Conservation (phyloP, 352 stramenopile species). For the Peronospora farinosa region DNA sequence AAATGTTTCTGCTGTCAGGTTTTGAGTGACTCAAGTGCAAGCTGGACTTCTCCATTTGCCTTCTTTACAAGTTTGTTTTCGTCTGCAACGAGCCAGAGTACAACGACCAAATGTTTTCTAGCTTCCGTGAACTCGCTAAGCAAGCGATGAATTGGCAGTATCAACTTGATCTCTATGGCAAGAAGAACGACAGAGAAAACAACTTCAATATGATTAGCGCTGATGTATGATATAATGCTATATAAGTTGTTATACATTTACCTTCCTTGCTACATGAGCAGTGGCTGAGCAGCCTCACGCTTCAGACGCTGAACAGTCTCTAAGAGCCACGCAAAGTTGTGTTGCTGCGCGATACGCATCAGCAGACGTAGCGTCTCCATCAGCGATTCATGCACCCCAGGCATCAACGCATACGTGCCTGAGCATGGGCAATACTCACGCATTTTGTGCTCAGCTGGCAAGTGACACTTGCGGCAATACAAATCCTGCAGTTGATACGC, state of each 20-base stretch:
- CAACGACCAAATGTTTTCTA: too few relatives aligned
- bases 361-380: slow-evolving; percentile 57
- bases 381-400: slow-evolving; percentile 33
- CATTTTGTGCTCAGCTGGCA: slow-evolving; percentile 75
- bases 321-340: slow-evolving; percentile 60
- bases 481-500: slow-evolving; percentile 92
- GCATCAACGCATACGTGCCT: slow-evolving; percentile 46
- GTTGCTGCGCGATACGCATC: slow-evolving; percentile 57
- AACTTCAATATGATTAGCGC: not conserved
- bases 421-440: slow-evolving; percentile 75
- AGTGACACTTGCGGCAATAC: slow-evolving; percentile 70
- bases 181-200: not conserved
- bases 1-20: too few relatives aligned
- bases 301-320: slow-evolving; percentile 65
- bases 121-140: not conserved
- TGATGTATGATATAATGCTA: slow-evolving; percentile 9
- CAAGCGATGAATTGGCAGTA: not conserved
- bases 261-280: slow-evolving; percentile 20
- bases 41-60: too few relatives aligned
- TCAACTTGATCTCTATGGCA: not conserved
- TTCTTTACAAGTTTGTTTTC: too few relatives aligned
- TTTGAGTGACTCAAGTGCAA: too few relatives aligned
- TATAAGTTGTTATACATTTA: not conserved
- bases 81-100: too few relatives aligned
- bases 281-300: slow-evolving; percentile 15